phyloP scores from a whole-genome alignment of 1,139 yeast species.

The Pichia kudriavzevii region DNA sequence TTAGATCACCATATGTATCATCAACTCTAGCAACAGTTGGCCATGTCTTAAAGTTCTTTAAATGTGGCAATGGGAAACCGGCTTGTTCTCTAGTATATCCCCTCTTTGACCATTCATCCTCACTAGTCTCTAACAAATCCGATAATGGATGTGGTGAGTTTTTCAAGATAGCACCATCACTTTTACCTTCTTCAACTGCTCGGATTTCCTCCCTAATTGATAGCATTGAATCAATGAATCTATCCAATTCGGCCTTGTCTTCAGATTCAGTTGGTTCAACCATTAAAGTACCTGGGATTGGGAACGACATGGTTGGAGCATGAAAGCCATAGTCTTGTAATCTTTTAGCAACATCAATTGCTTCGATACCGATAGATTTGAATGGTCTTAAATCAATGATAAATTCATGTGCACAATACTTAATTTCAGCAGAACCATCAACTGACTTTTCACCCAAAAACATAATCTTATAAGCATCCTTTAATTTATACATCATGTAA shows the following conservation, averaged over 20 bases:
- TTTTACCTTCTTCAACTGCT: slow-evolving; percentile 59
- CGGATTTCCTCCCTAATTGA: slow-evolving; percentile 77
- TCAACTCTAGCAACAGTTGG: slow-evolving; percentile 89
- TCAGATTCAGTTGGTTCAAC: slow-evolving; percentile 97
- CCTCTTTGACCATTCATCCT: slow-evolving; percentile 65
- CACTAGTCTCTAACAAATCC: slow-evolving; percentile 55
- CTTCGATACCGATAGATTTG: slow-evolving; percentile 78
- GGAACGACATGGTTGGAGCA: slow-evolving; percentile 98
- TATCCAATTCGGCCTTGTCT: slow-evolving; percentile 76
- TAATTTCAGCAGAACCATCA: slow-evolving; percentile 35
- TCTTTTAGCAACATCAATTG: slow-evolving; percentile 93
- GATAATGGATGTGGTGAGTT: slow-evolving; percentile 89
- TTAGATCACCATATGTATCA: slow-evolving; percentile 90
- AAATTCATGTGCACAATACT: slow-evolving; percentile 94
- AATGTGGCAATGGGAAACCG: slow-evolving; percentile 76
- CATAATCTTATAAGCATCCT: slow-evolving; percentile 64
- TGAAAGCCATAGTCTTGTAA: slow-evolving; percentile 97
- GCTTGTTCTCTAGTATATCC: slow-evolving; percentile 92
- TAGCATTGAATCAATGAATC: slow-evolving; percentile 83
- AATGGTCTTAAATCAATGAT: slow-evolving; percentile 85
- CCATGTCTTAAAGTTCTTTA: slow-evolving; percentile 81
- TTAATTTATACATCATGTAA: slow-evolving; percentile 79
- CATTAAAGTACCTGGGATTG: slow-evolving; percentile 95
- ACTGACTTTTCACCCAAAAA: slow-evolving; percentile 46
- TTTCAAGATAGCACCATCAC: slow-evolving; percentile 63